phyloP scores from a whole-genome alignment of 805 yeast genomes.

The Wickerhamiella brachini region DNA sequence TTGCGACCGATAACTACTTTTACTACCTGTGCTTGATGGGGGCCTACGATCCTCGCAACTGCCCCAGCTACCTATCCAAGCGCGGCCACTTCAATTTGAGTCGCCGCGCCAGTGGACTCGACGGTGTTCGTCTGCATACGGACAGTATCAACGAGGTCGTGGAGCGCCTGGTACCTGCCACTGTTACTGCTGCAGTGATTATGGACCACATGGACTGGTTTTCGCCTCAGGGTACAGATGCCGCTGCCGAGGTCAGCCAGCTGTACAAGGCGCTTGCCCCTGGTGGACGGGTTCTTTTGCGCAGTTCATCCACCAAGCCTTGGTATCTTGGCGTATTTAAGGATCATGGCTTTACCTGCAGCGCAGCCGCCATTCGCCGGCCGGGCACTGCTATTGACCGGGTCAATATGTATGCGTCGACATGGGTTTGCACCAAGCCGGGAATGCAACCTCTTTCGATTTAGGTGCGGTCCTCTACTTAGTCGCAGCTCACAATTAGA shows the following conservation, averaged over 20 bases:
- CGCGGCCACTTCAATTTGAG: slow-evolving; percentile 42
- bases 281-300: slow-evolving; percentile 61
- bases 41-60: slow-evolving; percentile 43
- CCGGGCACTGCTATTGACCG: slow-evolving; percentile 60
- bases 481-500: no score
- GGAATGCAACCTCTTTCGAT: not conserved
- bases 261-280: slow-evolving; percentile 46
- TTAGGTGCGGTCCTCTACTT: no score
- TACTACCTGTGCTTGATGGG: slow-evolving; percentile 59
- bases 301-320: slow-evolving; percentile 61
- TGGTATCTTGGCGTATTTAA: slow-evolving; percentile 69
- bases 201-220: slow-evolving; percentile 96
- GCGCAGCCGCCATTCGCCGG: slow-evolving; percentile 54
- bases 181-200: slow-evolving; percentile 62
- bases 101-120: slow-evolving; percentile 38
- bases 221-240: slow-evolving; percentile 49
- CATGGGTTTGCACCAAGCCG: slow-evolving; percentile 65
- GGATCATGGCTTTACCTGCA: slow-evolving; percentile 49
- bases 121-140: slow-evolving; percentile 63
- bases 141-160: slow-evolving; percentile 67
- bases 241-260: slow-evolving; percentile 51
- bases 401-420: slow-evolving; percentile 77
- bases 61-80: slow-evolving; percentile 62
- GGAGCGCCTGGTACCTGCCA: slow-evolving; percentile 44
- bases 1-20: slow-evolving; percentile 63